Evolutionary conservation across 2,329 filamentous ascomycete genomes (phyloP).

Genomic region (Hypoxylon sp.): DNA sequence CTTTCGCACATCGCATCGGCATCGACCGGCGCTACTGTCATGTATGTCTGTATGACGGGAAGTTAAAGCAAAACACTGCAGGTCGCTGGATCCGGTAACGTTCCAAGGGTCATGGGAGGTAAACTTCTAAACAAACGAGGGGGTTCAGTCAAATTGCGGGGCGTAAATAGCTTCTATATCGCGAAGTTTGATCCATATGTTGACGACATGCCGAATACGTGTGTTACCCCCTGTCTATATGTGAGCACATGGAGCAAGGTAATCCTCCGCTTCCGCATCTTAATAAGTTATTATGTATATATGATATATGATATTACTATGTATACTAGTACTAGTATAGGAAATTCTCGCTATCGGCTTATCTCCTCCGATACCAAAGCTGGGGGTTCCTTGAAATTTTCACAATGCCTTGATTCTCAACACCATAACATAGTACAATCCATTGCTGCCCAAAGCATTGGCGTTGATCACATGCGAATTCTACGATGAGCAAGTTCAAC

Average conservation of each 20-base stretch:
- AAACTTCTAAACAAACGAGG: slow-evolving; percentile 7
- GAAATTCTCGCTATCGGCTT: neutral
- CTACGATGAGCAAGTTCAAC: neutral
- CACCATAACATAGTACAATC: no score
- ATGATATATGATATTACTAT: neutral
- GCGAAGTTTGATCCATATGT: slow-evolving; percentile 17
- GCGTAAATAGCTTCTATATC: slow-evolving; percentile 19
- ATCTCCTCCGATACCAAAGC: no score
- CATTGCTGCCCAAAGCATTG: neutral
- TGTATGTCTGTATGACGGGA: slow-evolving; percentile 17
- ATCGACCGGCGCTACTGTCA: slow-evolving; percentile 14
- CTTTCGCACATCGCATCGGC: slow-evolving; percentile 7
- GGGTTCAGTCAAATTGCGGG: slow-evolving; percentile 24
- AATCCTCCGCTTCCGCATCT: neutral
- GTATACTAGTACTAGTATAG: no score
- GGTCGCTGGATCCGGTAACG: slow-evolving; percentile 16
- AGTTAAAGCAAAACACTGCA: slow-evolving; percentile 19
- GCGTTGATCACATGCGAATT: neutral
- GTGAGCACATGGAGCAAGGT: slow-evolving; percentile 8
- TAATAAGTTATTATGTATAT: no score
- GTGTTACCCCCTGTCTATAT: slow-evolving; percentile 29
- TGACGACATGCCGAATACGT: slow-evolving; percentile 30
- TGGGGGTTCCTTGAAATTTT: no score
- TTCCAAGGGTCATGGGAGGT: slow-evolving; percentile 11
- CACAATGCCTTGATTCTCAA: no score